Evolutionary conservation across 805 yeast species (phyloP).

Genomic region (Spathaspora boniae): DNA sequence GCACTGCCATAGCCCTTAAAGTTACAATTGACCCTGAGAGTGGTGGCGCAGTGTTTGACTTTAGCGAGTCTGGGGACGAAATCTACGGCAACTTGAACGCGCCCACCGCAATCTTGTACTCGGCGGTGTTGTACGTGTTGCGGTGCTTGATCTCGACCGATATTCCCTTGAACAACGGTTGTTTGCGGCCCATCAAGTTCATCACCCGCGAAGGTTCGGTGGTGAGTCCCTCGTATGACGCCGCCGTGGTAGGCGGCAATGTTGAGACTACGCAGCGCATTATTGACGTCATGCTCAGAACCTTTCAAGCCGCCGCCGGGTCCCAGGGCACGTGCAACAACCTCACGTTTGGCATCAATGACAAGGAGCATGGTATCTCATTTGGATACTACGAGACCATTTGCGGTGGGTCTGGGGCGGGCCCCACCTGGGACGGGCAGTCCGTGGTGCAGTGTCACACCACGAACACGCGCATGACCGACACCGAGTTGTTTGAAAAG

Average conservation of each 20-base stretch:
- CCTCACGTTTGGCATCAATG: conserved; percentile 85
- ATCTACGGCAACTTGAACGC: conserved; percentile 89
- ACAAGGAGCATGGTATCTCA: conserved; percentile 49
- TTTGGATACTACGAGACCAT: conserved; percentile 94
- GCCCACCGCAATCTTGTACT: conserved; percentile 83
- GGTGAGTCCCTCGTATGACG: conserved; percentile 73
- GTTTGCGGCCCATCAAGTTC: conserved; percentile 74
- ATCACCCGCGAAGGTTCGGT: conserved; percentile 34
- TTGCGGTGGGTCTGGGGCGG: conserved; percentile 96
- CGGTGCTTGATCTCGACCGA: conserved; percentile 81
- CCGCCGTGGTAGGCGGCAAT: conserved; percentile 90
- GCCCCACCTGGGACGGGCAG: conserved; percentile 79
- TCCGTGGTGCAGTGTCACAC: conserved; percentile 92
- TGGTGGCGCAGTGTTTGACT: conserved; percentile 74
- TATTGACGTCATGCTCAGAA: conserved; percentile 82
- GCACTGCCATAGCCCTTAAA: conserved; percentile 59
- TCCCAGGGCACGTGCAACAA: conserved; percentile 96
- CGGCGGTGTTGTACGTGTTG: conserved; percentile 85
- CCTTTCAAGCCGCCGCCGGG: conserved; percentile 87
- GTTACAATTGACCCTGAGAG: conserved; percentile 45
- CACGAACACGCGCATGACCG: conserved; percentile 92
- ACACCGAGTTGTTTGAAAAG: conserved; percentile 83
- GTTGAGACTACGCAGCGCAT: conserved; percentile 93
- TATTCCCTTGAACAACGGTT: conserved; percentile 93
- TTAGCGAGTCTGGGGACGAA: conserved; percentile 83